These are phyloP conservation scores for Singerocomus inundabilis DNA, from an alignment of 1,284 basidiomycete species.

Conservation along the genomic window DNA sequence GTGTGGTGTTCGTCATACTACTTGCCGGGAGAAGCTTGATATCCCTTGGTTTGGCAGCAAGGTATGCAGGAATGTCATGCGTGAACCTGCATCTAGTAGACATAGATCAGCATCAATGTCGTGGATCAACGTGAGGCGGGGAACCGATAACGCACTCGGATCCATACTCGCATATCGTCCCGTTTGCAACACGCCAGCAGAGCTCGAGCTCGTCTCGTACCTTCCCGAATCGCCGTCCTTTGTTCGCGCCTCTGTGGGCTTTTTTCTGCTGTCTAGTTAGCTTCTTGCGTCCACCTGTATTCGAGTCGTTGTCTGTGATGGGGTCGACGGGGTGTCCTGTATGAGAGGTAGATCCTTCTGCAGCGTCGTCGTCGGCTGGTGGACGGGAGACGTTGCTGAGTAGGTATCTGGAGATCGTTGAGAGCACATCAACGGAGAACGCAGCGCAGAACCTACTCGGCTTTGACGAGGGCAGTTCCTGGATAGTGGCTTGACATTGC, in stretches of 20 bases:
- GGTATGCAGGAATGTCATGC: slow-evolving; percentile 79
- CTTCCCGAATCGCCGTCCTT: slow-evolving; percentile 70
- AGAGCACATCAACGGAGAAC: not conserved
- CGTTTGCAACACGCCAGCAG: slow-evolving; percentile 71
- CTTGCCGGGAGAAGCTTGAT: slow-evolving; percentile 54
- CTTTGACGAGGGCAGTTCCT: slow-evolving; percentile 74
- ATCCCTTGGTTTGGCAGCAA: slow-evolving; percentile 75
- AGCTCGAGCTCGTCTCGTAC: slow-evolving; percentile 72
- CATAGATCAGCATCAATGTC: not conserved
- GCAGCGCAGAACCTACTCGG: slow-evolving; percentile 52
- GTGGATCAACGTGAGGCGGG: not conserved
- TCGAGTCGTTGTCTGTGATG: slow-evolving; percentile 26
- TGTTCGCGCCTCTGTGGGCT: slow-evolving; percentile 74
- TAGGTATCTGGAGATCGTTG: slow-evolving; percentile 50
- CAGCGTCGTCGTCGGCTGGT: slow-evolving; percentile 71
- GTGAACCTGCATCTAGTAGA: slow-evolving; percentile 72
- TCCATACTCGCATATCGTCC: slow-evolving; percentile 62
- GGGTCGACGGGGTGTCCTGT: slow-evolving; percentile 25
- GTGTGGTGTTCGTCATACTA: slow-evolving; percentile 43
- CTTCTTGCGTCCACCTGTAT: slow-evolving; percentile 43
- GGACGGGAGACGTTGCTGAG: slow-evolving; percentile 41
- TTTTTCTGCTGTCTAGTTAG: slow-evolving; percentile 65
- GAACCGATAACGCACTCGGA: slow-evolving; percentile 48
- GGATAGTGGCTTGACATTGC: slow-evolving; percentile 27
- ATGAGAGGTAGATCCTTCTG: slow-evolving; percentile 60